A percentile compares a stretch with the other conserved stretches of the same genome.
Evolutionary conservation across 345 rosid genomes (phyloP).

Genomic region (Hypericum androsaemum): DNA sequence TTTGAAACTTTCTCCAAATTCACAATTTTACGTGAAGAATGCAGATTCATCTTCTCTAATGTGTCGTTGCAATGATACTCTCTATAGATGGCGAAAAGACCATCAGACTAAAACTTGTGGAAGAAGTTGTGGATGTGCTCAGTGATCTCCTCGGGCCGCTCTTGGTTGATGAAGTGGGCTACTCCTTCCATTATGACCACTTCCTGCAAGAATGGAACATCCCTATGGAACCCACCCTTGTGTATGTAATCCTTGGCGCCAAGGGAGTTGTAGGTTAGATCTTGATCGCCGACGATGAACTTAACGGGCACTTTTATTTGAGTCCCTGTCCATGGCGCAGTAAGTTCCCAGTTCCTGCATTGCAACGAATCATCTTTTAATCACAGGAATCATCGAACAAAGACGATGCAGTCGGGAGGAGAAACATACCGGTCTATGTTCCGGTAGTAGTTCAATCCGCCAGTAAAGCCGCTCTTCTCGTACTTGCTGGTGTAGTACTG

Average conservation of each 20-base stretch:
- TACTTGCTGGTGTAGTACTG: slow-evolving; percentile 49
- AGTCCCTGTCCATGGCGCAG: neutral
- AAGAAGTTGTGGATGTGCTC: neutral
- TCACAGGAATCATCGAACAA: no score
- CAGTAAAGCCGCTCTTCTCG: slow-evolving; percentile 63
- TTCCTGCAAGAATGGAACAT: neutral
- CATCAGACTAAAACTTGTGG: neutral
- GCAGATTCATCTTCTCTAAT: no score
- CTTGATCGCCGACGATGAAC: slow-evolving; percentile 2
- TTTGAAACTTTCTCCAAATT: no score
- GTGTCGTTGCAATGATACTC: no score
- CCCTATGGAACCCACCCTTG: neutral
- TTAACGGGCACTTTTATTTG: neutral
- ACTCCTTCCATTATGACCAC: slow-evolving; percentile 5
- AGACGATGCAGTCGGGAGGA: no score
- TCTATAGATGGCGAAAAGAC: no score
- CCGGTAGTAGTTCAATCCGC: slow-evolving; percentile 75
- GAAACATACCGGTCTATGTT: neutral
- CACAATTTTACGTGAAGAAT: no score
- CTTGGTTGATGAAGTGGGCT: neutral
- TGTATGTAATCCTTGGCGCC: neutral
- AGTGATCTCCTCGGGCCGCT: neutral
- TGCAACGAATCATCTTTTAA: no score
- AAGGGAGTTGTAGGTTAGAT: neutral
- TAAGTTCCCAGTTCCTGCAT: neutral